Conservation (phyloP, 1,139 yeast genomes). For the Yamadazyma atmosphaerica region DNA sequence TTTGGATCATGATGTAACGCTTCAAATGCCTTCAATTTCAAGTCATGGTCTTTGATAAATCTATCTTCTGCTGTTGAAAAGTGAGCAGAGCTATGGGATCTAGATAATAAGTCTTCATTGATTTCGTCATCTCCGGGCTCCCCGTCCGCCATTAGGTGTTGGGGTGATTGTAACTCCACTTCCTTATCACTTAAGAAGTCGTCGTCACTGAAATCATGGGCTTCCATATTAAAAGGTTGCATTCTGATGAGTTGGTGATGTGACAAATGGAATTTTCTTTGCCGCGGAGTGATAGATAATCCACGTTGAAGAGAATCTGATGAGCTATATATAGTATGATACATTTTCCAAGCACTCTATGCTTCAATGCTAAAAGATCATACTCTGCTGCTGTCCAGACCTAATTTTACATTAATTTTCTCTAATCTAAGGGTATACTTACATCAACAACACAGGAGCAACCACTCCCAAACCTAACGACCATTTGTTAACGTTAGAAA, state of each 20-base stretch:
- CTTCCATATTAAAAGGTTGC: constrained; percentile 9
- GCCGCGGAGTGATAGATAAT: too few relatives aligned
- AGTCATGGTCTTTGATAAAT: constrained; percentile 66
- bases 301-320: too few relatives aligned
- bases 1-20: constrained; percentile 36
- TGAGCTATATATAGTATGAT: too few relatives aligned
- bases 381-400: too few relatives aligned
- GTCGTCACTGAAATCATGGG: constrained; percentile 24
- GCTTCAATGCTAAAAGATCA: too few relatives aligned
- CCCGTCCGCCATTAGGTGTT: constrained; percentile 13
- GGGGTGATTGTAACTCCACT: constrained; percentile 14
- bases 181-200: constrained; percentile 9
- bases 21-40: constrained; percentile 65
- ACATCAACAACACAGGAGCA: constrained; percentile 3
- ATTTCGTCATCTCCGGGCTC: constrained; percentile 21
- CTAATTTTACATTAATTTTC: too few relatives aligned
- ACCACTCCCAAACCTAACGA: constrained; percentile 1
- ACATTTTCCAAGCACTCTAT: too few relatives aligned
- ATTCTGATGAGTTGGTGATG: background rate
- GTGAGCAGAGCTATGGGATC: constrained; percentile 48
- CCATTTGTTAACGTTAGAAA: constrained; percentile 1
- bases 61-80: constrained; percentile 70
- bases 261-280: background rate
- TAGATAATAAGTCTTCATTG: constrained; percentile 27
- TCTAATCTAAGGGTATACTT: constrained; percentile 1